Conservation (phyloP, 768 basidiomycete species). For the Dendrothele bispora region DNA sequence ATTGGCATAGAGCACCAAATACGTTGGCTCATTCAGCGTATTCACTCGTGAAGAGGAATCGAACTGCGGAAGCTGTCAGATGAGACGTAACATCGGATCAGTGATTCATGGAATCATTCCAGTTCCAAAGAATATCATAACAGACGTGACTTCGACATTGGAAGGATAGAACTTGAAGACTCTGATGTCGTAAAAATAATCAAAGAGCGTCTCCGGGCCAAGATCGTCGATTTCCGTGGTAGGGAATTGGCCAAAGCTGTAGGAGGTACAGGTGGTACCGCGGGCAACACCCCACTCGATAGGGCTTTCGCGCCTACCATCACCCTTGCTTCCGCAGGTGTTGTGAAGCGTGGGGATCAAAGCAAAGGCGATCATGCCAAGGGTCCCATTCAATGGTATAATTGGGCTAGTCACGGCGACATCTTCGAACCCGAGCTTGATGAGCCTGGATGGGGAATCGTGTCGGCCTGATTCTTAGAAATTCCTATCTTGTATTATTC, state of each 20-base stretch:
- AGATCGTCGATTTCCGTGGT: neutral
- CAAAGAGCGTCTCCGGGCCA: neutral
- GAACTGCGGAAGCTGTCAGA: neutral
- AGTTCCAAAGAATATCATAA: neutral
- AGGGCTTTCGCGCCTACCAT: neutral
- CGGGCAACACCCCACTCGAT: neutral
- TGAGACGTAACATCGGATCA: neutral
- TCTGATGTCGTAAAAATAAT: neutral
- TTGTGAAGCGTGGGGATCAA: no score
- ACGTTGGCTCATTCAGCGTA: neutral
- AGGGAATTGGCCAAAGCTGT: neutral
- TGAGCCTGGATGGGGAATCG: neutral
- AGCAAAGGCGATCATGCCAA: neutral
- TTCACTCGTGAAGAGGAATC: neutral
- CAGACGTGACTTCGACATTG: neutral
- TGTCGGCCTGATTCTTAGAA: no score
- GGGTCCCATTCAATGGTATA: neutral
- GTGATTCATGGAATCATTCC: neutral
- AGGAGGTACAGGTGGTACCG: neutral
- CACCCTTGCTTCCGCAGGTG: neutral
- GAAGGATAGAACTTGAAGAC: neutral
- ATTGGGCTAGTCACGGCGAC: neutral
- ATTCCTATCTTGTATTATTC: no score
- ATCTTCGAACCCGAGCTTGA: neutral
- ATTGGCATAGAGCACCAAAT: neutral